Evolutionary conservation across 306 rosid species (phyloP).

Genomic region (Mimosa pudica): DNA sequence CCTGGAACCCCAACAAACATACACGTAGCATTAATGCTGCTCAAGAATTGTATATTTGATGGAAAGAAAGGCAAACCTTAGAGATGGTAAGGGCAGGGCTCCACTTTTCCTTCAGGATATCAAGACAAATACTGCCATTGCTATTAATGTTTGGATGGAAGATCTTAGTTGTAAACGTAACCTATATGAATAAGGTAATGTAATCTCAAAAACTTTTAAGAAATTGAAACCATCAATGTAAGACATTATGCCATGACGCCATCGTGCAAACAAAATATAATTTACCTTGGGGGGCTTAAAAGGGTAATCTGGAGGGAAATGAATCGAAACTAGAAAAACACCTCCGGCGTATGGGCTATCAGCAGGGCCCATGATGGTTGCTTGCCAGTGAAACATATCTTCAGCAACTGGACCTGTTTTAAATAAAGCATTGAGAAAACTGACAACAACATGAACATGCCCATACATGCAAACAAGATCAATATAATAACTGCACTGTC

Average conservation of each 20-base stretch:
- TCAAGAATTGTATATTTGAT: not conserved
- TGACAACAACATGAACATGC: not conserved
- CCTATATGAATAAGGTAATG: not conserved
- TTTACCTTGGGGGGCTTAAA: slow-evolving; percentile 12
- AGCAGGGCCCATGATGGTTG: slow-evolving; percentile 12
- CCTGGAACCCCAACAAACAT: not conserved
- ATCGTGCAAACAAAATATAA: not conserved
- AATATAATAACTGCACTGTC: not conserved
- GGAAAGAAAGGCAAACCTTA: not conserved
- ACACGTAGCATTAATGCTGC: not conserved
- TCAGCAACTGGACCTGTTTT: slow-evolving; percentile 18
- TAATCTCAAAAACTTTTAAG: not conserved
- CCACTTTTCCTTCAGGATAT: slow-evolving; percentile 13
- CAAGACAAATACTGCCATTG: slow-evolving; percentile 11
- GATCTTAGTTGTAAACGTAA: not conserved
- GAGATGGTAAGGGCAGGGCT: slow-evolving; percentile 15
- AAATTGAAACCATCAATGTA: not conserved
- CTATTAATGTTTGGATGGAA: slow-evolving; percentile 8
- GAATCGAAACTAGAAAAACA: slow-evolving; percentile 3
- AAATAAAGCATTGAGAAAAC: slow-evolving; percentile 29
- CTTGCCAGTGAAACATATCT: slow-evolving; percentile 13
- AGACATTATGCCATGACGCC: not conserved
- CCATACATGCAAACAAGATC: not conserved
- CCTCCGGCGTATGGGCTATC: slow-evolving; percentile 6
- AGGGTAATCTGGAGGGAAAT: slow-evolving; percentile 12